Conservation (phyloP, 2,329 filamentous ascomycete species). For the Penicillium sp. region DNA sequence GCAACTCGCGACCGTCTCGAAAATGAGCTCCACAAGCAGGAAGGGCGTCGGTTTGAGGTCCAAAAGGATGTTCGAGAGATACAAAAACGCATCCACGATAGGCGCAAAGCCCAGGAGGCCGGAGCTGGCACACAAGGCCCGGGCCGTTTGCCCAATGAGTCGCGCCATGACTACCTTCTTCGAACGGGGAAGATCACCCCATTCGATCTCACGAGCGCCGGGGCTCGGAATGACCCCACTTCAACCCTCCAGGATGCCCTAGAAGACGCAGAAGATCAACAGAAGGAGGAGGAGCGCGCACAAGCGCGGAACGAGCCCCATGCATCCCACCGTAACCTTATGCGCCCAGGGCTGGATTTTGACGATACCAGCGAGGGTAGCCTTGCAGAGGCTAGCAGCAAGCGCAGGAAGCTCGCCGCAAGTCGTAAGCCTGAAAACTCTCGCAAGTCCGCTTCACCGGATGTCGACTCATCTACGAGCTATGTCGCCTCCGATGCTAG, state of each 20-base stretch:
- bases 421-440: neutral
- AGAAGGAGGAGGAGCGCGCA: conserved; percentile 48
- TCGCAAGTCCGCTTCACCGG: conserved; percentile 6
- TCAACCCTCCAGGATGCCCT: conserved; percentile 72
- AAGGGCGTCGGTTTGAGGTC: conserved; percentile 59
- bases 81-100: conserved; percentile 69
- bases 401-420: conserved; percentile 33
- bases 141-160: conserved; percentile 68
- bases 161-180: conserved; percentile 80
- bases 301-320: conserved; percentile 38
- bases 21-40: conserved; percentile 59
- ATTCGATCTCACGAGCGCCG: conserved; percentile 71
- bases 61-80: conserved; percentile 71
- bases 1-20: conserved; percentile 44
- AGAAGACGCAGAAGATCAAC: conserved; percentile 72
- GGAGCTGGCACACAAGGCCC: conserved; percentile 42
- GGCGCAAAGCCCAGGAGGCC: conserved; percentile 55
- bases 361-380: conserved; percentile 36
- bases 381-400: conserved; percentile 28
- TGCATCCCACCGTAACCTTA: conserved; percentile 66
- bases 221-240: conserved; percentile 54
- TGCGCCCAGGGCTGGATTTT: conserved; percentile 66
- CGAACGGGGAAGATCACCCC: conserved; percentile 97
- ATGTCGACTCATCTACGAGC: conserved; percentile 29
- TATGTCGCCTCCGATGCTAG: conserved; percentile 33